Percentiles rank a stretch among this genome's conserved stretches.
Conservation (phyloP, 257 asterid species). For the Primulina eburnea region DNA sequence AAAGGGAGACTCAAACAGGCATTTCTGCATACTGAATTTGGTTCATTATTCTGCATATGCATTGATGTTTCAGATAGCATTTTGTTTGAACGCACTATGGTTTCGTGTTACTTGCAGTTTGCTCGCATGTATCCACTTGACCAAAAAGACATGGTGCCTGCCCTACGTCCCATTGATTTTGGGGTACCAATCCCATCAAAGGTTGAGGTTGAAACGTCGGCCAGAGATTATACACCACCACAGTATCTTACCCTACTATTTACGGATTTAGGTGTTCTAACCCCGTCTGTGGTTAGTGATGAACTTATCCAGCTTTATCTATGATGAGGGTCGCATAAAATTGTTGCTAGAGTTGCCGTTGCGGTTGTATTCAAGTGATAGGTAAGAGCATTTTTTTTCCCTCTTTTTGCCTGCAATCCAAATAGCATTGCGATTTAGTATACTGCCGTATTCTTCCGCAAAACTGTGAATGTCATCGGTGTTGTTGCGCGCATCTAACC, state of each 20-base stretch:
- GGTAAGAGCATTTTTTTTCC: neutral
- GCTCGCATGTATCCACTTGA: constrained; percentile 89
- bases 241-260: constrained; percentile 78
- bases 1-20: neutral
- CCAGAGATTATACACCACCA: constrained; percentile 92
- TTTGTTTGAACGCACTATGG: neutral
- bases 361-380: neutral
- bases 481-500: neutral
- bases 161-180: constrained; percentile 78
- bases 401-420: neutral
- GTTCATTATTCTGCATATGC: neutral
- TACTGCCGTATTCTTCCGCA: neutral
- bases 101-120: constrained; percentile 46
- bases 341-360: constrained; percentile 14
- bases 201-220: constrained; percentile 95
- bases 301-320: constrained; percentile 85
- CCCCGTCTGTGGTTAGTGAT: constrained; percentile 91
- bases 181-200: constrained; percentile 91
- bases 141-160: constrained; percentile 93
- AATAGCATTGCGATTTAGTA: neutral
- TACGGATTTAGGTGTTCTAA: constrained; percentile 83
- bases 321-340: constrained; percentile 20
- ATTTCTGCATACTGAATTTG: constrained; percentile 1
- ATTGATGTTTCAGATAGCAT: neutral
- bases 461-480: neutral